phyloP scores from a whole-genome alignment of 116 monocot species.

The Iris pallida region DNA sequence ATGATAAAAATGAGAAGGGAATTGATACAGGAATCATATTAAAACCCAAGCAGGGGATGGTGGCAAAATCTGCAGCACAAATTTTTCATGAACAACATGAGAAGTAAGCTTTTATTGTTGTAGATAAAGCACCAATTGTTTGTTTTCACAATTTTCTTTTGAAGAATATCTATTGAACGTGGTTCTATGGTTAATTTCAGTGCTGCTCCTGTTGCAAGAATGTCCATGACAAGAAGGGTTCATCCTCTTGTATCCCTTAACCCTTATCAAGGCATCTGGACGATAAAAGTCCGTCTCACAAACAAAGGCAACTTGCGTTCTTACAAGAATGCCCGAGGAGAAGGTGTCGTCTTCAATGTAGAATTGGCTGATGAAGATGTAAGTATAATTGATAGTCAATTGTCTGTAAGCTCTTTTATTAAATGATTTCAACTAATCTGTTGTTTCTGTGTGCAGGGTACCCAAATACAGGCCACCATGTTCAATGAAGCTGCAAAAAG shows the following conservation, averaged over 20 bases:
- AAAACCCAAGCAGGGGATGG: conserved; percentile 57
- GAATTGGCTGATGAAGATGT: conserved; percentile 98
- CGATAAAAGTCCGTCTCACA: conserved; percentile 88
- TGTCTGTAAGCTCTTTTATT: neutral
- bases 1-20: conserved; percentile 14
- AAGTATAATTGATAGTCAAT: conserved; percentile 13
- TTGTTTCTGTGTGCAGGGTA: conserved; percentile 49
- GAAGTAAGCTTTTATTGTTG: conserved; percentile 45
- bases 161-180: neutral
- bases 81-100: conserved; percentile 63
- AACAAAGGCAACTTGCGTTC: conserved; percentile 77
- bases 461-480: conserved; percentile 99
- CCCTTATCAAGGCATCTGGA: conserved; percentile 96
- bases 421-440: neutral
- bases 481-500: conserved; percentile 96
- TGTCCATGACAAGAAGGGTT: conserved; percentile 95
- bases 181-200: conserved; percentile 14
- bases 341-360: conserved; percentile 95
- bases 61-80: conserved; percentile 72
- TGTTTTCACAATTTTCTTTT: neutral
- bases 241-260: conserved; percentile 92
- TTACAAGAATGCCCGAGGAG: conserved; percentile 88
- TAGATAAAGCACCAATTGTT: neutral
- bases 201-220: conserved; percentile 83
- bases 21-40: conserved; percentile 24